These are phyloP conservation scores for Parathielavia appendiculata DNA, from an alignment of 495 filamentous ascomycete species.

Conservation along the genomic window DNA sequence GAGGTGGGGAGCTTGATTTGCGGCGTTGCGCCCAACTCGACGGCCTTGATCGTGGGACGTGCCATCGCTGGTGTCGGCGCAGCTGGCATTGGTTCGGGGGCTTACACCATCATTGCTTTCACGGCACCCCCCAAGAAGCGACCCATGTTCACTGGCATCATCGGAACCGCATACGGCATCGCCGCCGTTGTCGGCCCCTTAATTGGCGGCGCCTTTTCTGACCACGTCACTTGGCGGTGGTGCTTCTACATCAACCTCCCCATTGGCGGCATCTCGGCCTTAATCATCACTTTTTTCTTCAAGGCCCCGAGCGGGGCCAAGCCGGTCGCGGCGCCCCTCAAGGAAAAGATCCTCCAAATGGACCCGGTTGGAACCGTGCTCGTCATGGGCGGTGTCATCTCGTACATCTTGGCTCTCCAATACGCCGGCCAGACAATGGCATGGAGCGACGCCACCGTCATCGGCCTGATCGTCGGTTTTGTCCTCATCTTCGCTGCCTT, in stretches of 20 bases:
- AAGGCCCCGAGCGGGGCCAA: constrained; percentile 17
- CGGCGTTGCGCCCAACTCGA: constrained; percentile 50
- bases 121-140: constrained; percentile 41
- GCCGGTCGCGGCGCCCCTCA: constrained; percentile 20
- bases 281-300: constrained; percentile 52
- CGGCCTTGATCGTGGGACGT: constrained; percentile 53
- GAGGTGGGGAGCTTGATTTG: constrained; percentile 53
- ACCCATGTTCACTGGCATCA: constrained; percentile 45
- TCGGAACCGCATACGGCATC: constrained; percentile 44
- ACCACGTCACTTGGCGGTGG: constrained; percentile 53
- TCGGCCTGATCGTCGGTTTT: constrained; percentile 63
- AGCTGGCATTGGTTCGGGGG: constrained; percentile 40
- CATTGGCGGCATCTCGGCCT: constrained; percentile 57
- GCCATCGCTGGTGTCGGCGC: constrained; percentile 52
- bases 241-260: constrained; percentile 77
- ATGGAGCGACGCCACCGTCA: constrained; percentile 60
- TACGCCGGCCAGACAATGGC: constrained; percentile 67
- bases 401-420: constrained; percentile 69
- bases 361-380: constrained; percentile 60
- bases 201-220: constrained; percentile 30
- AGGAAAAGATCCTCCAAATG: constrained; percentile 47
- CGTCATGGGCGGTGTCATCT: constrained; percentile 65
- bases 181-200: constrained; percentile 38
- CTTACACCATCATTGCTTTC: constrained; percentile 44
- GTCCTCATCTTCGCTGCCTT: constrained; percentile 48